Conservation (phyloP, 768 basidiomycete species). For the Suillus cothurnatus region DNA sequence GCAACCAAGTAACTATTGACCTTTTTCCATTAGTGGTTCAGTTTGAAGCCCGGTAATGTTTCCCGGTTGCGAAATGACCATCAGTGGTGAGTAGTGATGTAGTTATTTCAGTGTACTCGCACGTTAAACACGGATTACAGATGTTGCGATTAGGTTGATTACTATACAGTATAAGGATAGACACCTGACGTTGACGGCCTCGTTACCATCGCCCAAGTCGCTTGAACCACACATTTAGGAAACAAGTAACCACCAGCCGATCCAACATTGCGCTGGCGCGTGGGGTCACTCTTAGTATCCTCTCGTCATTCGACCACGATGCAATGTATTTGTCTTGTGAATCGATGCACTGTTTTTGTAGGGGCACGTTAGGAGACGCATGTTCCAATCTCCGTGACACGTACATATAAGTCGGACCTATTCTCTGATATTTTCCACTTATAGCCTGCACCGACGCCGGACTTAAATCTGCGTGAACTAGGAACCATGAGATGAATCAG, state of each 20-base stretch:
- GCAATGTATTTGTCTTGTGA: conserved; percentile 50
- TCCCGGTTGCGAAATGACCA: not conserved
- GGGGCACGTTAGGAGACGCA: conserved; percentile 2
- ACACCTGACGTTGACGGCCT: not conserved
- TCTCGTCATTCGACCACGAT: conserved; percentile 44
- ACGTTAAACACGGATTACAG: conserved; percentile 11
- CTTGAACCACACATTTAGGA: conserved; percentile 55
- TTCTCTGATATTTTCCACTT: conserved; percentile 57
- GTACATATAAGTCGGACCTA: conserved; percentile 46
- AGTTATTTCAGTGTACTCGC: not conserved
- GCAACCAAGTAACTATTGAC: conserved; percentile 9
- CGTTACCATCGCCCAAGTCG: conserved; percentile 45
- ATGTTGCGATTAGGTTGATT: conserved; percentile 7
- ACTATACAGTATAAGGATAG: conserved; percentile 8
- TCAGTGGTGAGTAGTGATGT: conserved; percentile 8
- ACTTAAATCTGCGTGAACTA: conserved; percentile 60
- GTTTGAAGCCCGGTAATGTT: conserved; percentile 33
- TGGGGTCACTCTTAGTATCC: conserved; percentile 42
- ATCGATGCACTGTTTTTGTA: conserved; percentile 46
- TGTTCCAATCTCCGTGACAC: conserved; percentile 18
- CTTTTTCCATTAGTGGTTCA: conserved; percentile 31
- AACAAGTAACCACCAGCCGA: conserved; percentile 54
- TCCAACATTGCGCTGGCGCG: conserved; percentile 46
- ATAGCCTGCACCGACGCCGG: conserved; percentile 44
- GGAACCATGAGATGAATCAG: conserved; percentile 9